These are phyloP conservation scores for Phellopilus nigrolimitatus DNA, from an alignment of 1,284 basidiomycete genomes.

Conservation along the genomic window DNA sequence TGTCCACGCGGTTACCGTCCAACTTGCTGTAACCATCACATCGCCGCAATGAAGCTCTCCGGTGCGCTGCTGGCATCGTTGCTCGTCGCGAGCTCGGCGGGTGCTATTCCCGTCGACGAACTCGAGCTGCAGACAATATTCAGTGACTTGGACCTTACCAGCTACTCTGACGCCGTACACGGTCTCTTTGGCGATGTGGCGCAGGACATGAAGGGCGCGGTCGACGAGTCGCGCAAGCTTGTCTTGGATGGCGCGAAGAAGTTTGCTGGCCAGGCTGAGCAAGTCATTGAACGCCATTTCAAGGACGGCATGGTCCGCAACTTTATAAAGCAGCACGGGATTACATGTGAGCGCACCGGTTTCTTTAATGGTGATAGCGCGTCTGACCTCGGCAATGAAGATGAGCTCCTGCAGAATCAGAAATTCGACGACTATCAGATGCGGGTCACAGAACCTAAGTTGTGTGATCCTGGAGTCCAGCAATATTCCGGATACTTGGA, in stretches of 20 bases:
- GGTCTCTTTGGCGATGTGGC: neutral
- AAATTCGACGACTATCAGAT: conserved; percentile 66
- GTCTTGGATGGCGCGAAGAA: conserved; percentile 13
- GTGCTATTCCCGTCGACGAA: conserved; percentile 1
- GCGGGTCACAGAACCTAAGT: conserved; percentile 65
- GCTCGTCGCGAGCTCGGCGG: neutral
- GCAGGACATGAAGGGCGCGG: neutral
- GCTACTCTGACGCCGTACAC: neutral
- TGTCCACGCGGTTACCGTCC: no score
- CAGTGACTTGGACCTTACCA: neutral
- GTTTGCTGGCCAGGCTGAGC: conserved; percentile 18
- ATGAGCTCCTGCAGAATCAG: conserved; percentile 73
- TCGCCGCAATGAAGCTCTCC: conserved; percentile 5
- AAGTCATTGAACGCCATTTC: conserved; percentile 40
- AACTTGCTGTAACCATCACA: no score
- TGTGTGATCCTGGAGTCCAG: conserved; percentile 82
- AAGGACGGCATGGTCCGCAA: conserved; percentile 47
- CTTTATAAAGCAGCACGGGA: conserved; percentile 59
- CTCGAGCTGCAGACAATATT: conserved; percentile 11
- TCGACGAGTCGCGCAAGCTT: conserved; percentile 3
- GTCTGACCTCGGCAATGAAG: conserved; percentile 32
- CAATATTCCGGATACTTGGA: conserved; percentile 91
- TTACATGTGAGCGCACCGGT: conserved; percentile 46
- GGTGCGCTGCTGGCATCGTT: conserved; percentile 1
- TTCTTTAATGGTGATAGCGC: neutral